These are phyloP conservation scores for Heliamphora ciliata DNA, from an alignment of 179 eudicot genomes.

Conservation along the genomic window DNA sequence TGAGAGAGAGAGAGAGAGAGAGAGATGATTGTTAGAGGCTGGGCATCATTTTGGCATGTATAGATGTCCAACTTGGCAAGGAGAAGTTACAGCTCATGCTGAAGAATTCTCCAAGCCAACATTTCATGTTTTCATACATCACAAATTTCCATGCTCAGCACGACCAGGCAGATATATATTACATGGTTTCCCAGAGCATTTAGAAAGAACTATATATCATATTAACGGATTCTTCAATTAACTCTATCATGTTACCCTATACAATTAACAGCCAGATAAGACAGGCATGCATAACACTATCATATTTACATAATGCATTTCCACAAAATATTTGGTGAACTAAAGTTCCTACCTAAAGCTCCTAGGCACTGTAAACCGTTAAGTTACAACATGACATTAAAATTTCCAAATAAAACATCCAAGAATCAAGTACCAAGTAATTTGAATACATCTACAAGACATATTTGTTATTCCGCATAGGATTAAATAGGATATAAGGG, in stretches of 20 bases:
- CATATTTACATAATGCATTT: background rate
- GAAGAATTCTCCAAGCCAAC: background rate
- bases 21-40: background rate
- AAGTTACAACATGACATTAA: background rate
- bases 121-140: background rate
- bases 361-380: background rate
- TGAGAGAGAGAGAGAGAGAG: background rate
- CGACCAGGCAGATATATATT: background rate
- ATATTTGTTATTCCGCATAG: background rate
- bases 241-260: background rate
- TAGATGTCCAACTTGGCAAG: background rate
- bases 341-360: background rate
- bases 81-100: background rate
- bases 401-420: background rate
- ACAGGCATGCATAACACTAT: background rate
- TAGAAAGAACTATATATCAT: background rate
- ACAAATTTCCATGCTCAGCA: background rate
- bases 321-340: background rate
- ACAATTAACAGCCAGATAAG: background rate
- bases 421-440: background rate
- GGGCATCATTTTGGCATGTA: background rate
- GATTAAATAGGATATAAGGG: too few relatives aligned
- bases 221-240: background rate
- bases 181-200: background rate
- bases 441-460: background rate